Conservation (phyloP, 441 rosid genomes). For the Erodium trifolium region DNA sequence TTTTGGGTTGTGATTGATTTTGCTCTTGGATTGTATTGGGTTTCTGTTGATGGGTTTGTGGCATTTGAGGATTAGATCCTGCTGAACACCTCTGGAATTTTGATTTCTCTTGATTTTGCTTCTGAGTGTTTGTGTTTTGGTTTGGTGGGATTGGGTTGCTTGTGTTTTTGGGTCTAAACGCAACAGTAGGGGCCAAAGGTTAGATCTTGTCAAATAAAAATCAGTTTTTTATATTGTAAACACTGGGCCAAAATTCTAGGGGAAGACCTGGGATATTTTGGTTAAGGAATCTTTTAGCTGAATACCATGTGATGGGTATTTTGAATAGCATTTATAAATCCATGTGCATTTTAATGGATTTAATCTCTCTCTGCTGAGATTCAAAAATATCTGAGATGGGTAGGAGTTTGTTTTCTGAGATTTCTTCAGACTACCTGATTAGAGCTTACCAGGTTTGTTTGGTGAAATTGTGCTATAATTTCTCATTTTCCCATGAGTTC, state of each 20-base stretch:
- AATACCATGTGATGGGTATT: background rate
- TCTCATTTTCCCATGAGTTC: background rate
- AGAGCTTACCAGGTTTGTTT: background rate
- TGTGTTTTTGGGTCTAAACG: background rate
- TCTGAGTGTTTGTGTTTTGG: background rate
- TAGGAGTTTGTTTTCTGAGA: background rate
- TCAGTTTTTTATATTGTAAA: background rate
- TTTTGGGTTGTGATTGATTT: background rate
- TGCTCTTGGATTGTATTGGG: background rate
- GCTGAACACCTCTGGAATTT: background rate
- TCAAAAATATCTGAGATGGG: background rate
- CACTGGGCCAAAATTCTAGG: background rate
- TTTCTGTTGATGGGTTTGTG: background rate
- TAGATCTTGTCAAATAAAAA: background rate
- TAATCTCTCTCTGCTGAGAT: background rate
- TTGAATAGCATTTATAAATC: background rate
- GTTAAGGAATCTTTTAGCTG: background rate
- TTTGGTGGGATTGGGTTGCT: too few relatives aligned
- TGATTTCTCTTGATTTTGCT: background rate
- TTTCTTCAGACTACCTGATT: background rate
- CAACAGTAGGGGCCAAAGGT: background rate
- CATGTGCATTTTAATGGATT: background rate
- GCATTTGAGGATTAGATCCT: background rate
- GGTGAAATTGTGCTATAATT: background rate
- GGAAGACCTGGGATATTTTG: background rate